phyloP scores from a whole-genome alignment of 176 grass and related monocot genomes.

The Coix lacrymajobi region DNA sequence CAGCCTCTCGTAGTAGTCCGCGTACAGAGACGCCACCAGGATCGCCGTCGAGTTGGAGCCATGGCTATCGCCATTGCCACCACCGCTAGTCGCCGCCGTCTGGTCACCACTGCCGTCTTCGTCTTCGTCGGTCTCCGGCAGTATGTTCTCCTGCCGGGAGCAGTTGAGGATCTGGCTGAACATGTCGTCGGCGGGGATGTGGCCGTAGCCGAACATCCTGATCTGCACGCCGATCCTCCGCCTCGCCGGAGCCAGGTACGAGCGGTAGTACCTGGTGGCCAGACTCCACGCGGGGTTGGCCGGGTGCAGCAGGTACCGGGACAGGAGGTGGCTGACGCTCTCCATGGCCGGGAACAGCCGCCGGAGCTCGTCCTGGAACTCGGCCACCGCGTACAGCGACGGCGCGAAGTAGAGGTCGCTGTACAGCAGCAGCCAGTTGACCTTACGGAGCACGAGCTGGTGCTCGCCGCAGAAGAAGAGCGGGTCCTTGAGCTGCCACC shows the following conservation, averaged over 20 bases:
- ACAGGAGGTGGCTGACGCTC: slow-evolving; percentile 41
- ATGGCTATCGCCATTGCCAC: neutral
- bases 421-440: slow-evolving; percentile 55
- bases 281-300: slow-evolving; percentile 46
- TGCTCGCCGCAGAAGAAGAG: slow-evolving; percentile 54
- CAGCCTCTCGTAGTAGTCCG: slow-evolving; percentile 47
- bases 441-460: slow-evolving; percentile 39
- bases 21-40: slow-evolving; percentile 39
- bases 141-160: slow-evolving; percentile 37
- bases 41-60: slow-evolving; percentile 24
- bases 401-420: slow-evolving; percentile 51
- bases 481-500: slow-evolving; percentile 11
- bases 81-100: neutral
- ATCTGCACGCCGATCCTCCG: slow-evolving; percentile 52
- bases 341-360: slow-evolving; percentile 51
- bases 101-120: neutral
- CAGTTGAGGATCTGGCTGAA: slow-evolving; percentile 40
- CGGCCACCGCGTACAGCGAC: slow-evolving; percentile 33
- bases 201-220: slow-evolving; percentile 15
- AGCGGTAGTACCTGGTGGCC: slow-evolving; percentile 31
- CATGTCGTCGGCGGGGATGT: slow-evolving; percentile 34
- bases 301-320: slow-evolving; percentile 54
- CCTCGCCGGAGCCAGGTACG: slow-evolving; percentile 29
- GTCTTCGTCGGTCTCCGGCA: slow-evolving; percentile 14
- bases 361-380: slow-evolving; percentile 36